Base-by-base conservation (phyloP, 352 stramenopile species). In the Phytophthora pistaciae region DNA sequence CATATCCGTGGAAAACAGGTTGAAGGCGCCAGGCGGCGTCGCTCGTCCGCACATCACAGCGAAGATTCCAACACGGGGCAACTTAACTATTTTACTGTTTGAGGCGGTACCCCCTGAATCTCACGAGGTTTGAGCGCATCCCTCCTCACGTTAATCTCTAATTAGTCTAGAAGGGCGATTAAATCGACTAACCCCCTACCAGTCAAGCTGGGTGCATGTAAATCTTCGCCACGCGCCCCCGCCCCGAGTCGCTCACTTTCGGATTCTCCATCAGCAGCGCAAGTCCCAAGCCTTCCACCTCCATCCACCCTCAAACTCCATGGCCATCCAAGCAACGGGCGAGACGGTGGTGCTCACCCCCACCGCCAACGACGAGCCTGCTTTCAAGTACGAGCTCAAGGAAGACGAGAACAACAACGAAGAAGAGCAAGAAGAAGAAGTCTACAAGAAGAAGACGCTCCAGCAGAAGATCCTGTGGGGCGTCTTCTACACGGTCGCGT, bases 401-500 rank as follows among this genome's bases (percentile, higher is more conserved):
- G 67, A 66, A 23, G 67, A 70, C n/a, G n/a, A 5, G 60, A 74
- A 25, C 40, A 53, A 38, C 29, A 33, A n/a, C n/a, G n/a, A n/a
- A 3, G 54, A 65, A 27, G 42, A 58, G 20, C 42, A 58, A 48
- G 60, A 70, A 33, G 60, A 74, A 10, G 58, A 70, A 46, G 36
- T 36, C 3, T 76, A 79, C 70, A 64, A 68, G 21, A 56, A 70
- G 42, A 81, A 70, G 23, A 65, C 56, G 8, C 64, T 70, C 14
- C 29, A 64, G 59, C 60, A 78, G 52, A 83, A 83, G 54, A 75
- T 83, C 46, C 40, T 61, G 4, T 81, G 60, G 65, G 77, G 77
- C 16, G 44, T 76, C 42, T 68, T 75, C 56, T 72, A 72, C 64
- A 72, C 57, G 0, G 16, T 76, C 23, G 57, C 48, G 80, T 72